Evolutionary conservation across 2,329 filamentous ascomycete genomes (phyloP), one percentile per base, ranked within the genome.

Genomic region (Endoconidiophora laricicola): DNA sequence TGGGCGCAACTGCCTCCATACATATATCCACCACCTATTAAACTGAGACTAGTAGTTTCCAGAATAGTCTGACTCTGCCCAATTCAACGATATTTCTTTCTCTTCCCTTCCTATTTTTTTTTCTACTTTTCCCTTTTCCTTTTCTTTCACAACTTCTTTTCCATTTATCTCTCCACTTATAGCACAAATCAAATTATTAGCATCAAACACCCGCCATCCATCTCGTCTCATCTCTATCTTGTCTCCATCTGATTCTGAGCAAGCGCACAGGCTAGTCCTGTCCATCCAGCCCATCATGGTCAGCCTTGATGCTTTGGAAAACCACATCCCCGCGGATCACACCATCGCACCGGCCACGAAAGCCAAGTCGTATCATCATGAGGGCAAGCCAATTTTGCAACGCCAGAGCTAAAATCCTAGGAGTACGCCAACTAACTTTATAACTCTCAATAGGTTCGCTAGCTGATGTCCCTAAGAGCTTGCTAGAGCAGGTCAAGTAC

Each of bases 381-480:
- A 53, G 44, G 48, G 51, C 51, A 53, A 52, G 44, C 48, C 44
- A 10, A 29, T 38, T 18, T 44, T 33, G 12, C 16, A 16, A n/a
- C 16, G 16, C 16, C 16, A 18, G 16, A 24, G 18, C 40, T 41
- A 33, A 41, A 7, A 29, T 9, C 18, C 23, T 18, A 37, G 36
- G 39, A 12, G 20, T 14, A 47, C 14, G 26, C 22, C 36, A 49
- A 43, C 49, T 36, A 26, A 33, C 40, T 43, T 10, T 24, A 7
- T 12, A 12, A 33, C 29, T 33, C 29, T 54, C 58, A 55, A 48
- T 57, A 94, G 87, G 86, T 63, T 94, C 88, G 56, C 86, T 91
- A 78, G 79, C 81, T 65, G 86, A 95, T 70, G 76, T 94, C 65
- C 88, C 90, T 56, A 83, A 86, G 69, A 80, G 86, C 66, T 76